A percentile compares a stretch with the other conserved stretches of the same genome.
Conservation (phyloP, 768 basidiomycete species). For the Phanerochaete carnosa region DNA sequence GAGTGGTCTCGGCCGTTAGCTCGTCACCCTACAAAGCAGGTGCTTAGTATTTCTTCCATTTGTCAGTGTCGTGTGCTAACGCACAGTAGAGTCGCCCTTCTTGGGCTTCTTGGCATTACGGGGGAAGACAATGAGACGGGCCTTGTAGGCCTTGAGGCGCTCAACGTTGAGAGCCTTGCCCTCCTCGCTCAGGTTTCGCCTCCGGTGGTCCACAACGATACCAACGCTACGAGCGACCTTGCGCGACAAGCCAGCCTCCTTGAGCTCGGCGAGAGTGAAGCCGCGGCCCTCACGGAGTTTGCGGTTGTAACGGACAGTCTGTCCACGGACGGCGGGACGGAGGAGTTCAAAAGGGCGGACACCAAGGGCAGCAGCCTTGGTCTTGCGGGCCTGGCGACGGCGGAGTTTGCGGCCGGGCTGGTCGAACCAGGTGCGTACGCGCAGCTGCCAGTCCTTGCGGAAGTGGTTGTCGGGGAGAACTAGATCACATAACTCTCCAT, state of each 20-base stretch:
- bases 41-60: background rate
- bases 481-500: slow-evolving; percentile 24
- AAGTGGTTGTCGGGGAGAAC: slow-evolving; percentile 94
- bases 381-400: slow-evolving; percentile 87
- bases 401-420: slow-evolving; percentile 98
- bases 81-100: slow-evolving; percentile 88
- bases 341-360: slow-evolving; percentile 89
- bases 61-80: slow-evolving; percentile 23
- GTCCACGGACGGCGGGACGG: slow-evolving; percentile 94
- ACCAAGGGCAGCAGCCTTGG: slow-evolving; percentile 87
- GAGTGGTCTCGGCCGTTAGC: slow-evolving; percentile 74
- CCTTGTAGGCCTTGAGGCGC: slow-evolving; percentile 91
- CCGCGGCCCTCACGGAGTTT: slow-evolving; percentile 96
- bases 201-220: slow-evolving; percentile 94
- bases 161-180: slow-evolving; percentile 94
- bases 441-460: slow-evolving; percentile 99
- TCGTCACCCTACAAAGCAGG: slow-evolving; percentile 65
- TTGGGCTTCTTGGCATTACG: slow-evolving; percentile 93
- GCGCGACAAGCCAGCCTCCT: slow-evolving; percentile 90
- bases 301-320: slow-evolving; percentile 97
- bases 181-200: slow-evolving; percentile 95
- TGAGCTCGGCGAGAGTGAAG: slow-evolving; percentile 92
- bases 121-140: slow-evolving; percentile 93
- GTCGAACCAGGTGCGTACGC: slow-evolving; percentile 97
- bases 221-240: slow-evolving; percentile 93